phyloP scores from a whole-genome alignment of 2,329 filamentous ascomycete genomes.

The Colletotrichum lentis region DNA sequence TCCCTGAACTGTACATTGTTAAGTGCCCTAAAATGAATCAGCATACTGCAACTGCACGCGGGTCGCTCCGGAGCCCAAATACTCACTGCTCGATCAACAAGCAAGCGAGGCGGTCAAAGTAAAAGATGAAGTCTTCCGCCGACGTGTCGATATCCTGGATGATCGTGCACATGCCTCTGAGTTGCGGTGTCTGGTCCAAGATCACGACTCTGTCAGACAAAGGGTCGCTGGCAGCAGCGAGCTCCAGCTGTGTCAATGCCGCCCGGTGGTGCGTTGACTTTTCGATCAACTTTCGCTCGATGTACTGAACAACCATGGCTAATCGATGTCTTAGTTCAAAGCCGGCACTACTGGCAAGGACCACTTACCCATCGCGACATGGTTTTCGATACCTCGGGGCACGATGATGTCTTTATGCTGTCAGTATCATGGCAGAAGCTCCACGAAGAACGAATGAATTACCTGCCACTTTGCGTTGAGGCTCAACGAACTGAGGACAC shows the following conservation, averaged over 20 bases:
- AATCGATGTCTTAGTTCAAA: slow-evolving; percentile 21
- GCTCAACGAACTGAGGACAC: slow-evolving; percentile 75
- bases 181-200: slow-evolving; percentile 79
- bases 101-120: slow-evolving; percentile 89
- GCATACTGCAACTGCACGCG: not conserved
- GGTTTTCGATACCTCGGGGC: slow-evolving; percentile 92
- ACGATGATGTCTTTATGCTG: slow-evolving; percentile 80
- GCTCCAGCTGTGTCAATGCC: slow-evolving; percentile 78
- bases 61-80: too few relatives aligned
- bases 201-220: slow-evolving; percentile 79
- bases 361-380: slow-evolving; percentile 79
- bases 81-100: slow-evolving; percentile 80
- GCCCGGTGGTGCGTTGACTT: slow-evolving; percentile 86
- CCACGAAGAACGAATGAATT: slow-evolving; percentile 29
- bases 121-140: slow-evolving; percentile 94
- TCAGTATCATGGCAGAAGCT: slow-evolving; percentile 31
- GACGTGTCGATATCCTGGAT: slow-evolving; percentile 81
- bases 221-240: slow-evolving; percentile 73
- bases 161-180: slow-evolving; percentile 88
- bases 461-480: slow-evolving; percentile 87
- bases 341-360: not conserved
- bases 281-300: slow-evolving; percentile 83
- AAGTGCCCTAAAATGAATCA: slow-evolving; percentile 64
- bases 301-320: slow-evolving; percentile 94
- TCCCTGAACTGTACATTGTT: slow-evolving; percentile 78